phyloP scores from a whole-genome alignment of 805 yeast genomes.

The Grigorovia yakushimaensis region DNA sequence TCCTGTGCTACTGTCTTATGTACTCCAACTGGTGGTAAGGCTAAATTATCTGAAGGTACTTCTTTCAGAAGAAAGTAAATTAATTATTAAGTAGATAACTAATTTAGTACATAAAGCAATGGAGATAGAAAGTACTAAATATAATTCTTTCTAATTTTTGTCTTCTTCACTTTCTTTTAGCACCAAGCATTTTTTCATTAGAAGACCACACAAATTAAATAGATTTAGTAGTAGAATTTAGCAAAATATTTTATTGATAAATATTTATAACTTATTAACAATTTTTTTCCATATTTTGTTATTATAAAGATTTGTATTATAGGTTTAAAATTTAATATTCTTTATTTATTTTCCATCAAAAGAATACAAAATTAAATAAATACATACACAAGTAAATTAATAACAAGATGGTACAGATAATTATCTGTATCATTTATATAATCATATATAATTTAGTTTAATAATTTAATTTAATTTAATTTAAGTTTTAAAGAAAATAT shows the following conservation, averaged over 20 bases:
- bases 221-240: too few species aligned
- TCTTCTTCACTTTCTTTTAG: too few species aligned
- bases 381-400: too few species aligned
- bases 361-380: background rate
- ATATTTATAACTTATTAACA: too few species aligned
- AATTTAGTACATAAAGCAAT: background rate
- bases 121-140: too few species aligned
- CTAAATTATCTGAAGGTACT: slow-evolving; percentile 98
- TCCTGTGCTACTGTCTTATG: slow-evolving; percentile 96
- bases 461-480: background rate
- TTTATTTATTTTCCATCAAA: background rate
- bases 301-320: background rate
- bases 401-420: too few species aligned
- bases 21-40: slow-evolving; percentile 99
- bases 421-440: too few species aligned
- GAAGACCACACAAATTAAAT: too few species aligned
- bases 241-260: too few species aligned
- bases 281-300: background rate
- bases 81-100: too few species aligned
- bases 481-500: background rate
- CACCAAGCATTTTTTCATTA: too few species aligned
- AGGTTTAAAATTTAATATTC: background rate
- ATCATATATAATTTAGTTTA: background rate
- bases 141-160: too few species aligned
- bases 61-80: slow-evolving; percentile 97